Conservation (phyloP, 768 basidiomycete genomes). For the Ramaria sp. region DNA sequence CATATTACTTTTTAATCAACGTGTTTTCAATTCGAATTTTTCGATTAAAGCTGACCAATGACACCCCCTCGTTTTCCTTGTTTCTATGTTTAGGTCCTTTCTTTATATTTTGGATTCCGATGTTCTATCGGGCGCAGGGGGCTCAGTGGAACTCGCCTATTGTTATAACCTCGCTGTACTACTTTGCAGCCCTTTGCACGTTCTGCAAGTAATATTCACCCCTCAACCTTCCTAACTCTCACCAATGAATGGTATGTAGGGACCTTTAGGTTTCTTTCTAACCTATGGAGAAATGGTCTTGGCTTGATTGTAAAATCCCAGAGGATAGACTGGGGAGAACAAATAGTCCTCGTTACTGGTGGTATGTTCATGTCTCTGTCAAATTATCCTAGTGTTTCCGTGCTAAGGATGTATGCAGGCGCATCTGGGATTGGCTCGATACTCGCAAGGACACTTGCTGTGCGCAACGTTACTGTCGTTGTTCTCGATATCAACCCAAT, state of each 20-base stretch:
- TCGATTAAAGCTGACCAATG: too few relatives aligned
- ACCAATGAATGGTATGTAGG: slow-evolving; percentile 23
- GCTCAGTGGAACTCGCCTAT: slow-evolving; percentile 37
- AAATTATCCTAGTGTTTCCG: neutral
- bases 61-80: neutral
- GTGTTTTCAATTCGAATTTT: too few relatives aligned
- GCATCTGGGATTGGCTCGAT: slow-evolving; percentile 84
- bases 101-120: slow-evolving; percentile 70
- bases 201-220: slow-evolving; percentile 48
- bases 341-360: slow-evolving; percentile 86
- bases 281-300: slow-evolving; percentile 65
- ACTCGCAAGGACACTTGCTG: slow-evolving; percentile 77
- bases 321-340: slow-evolving; percentile 73
- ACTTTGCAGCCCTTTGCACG: slow-evolving; percentile 44
- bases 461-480: slow-evolving; percentile 70
- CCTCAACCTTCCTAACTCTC: slow-evolving; percentile 8
- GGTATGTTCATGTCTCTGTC: slow-evolving; percentile 34
- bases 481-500: slow-evolving; percentile 76
- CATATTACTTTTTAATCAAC: neutral
- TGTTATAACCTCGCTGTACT: slow-evolving; percentile 40
- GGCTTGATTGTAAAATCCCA: slow-evolving; percentile 48
- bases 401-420: slow-evolving; percentile 31
- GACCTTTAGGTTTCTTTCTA: slow-evolving; percentile 58
- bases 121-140: slow-evolving; percentile 66
- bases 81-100: slow-evolving; percentile 51